Evolutionary conservation across 257 asterid species (phyloP), one percentile per base, ranked within the genome.

Genomic region (Solanum piurae): DNA sequence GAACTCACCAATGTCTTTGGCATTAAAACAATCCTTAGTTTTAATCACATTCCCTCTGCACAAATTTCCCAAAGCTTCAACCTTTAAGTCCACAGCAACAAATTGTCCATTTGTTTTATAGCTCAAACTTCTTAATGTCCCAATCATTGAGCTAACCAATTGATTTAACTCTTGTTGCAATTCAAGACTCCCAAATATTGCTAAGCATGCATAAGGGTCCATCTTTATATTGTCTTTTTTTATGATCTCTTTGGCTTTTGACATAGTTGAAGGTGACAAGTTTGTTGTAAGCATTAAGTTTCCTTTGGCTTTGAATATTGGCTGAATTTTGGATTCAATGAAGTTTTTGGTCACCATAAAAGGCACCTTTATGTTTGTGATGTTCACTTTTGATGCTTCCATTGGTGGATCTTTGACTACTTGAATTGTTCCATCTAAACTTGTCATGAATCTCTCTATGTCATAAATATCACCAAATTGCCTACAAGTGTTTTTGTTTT

Each of bases 401-500:
- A 91, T 89, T 6, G 92, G 90, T 69, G 83, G 62, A 36, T 89
- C 89, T 80, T 86, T 88, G 46, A 82, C 93, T 9, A 94, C 93
- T 73, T 33, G 86, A 44, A 95, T 90, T 21, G 91, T 37, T 21
- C 94, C 94, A 20, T 91, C 68, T 34, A 96, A 90, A 89, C 94
- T 95, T 90, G 72, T 46, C 2, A 90, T 72, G 86, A 96, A 95
- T 40, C 86, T 87, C 33, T 89, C 33, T 72, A 71, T 89, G 80
- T 95, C 96, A 72, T 96, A 95, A 10, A 95, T 69, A 31, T 96
- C 98, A 87, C 86, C 95, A 31, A 94, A 94, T 1, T 52, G 74
- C 89, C 98, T 95, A 90, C 52, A 89, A 80, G 75, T 18, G 44
- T 7, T 46, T 44, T 31, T 31, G 34, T 9, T 58, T 33, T 31